Evolutionary conservation across 2,329 filamentous ascomycete species (phyloP).

Genomic region (Waltergamsia citrina): DNA sequence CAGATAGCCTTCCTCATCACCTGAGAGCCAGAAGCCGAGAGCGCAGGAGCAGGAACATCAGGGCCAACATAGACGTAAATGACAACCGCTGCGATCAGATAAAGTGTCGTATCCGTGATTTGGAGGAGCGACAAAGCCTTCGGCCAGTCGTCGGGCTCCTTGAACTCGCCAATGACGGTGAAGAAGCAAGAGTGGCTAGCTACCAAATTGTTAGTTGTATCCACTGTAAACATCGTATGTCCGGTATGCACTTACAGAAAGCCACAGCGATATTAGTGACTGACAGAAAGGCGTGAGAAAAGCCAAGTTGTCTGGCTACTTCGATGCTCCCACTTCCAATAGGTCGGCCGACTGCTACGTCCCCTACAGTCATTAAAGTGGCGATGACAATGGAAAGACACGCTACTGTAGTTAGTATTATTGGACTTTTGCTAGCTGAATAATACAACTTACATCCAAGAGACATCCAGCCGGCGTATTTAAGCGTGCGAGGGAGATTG

Average conservation of each 20-base stretch:
- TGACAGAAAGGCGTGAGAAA: constrained; percentile 44
- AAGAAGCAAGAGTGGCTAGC: constrained; percentile 35
- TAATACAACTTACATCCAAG: constrained; percentile 33
- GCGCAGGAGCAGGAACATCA: constrained; percentile 19
- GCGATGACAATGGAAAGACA: constrained; percentile 53
- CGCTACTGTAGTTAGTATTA: constrained; percentile 22
- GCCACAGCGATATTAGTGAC: constrained; percentile 59
- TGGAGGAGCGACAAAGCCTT: constrained; percentile 20
- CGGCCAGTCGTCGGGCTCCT: constrained; percentile 19
- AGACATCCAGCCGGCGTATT: constrained; percentile 52
- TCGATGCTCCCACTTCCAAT: constrained; percentile 23
- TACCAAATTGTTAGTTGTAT: constrained; percentile 5
- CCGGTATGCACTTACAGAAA: constrained; percentile 31
- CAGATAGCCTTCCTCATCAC: constrained; percentile 22
- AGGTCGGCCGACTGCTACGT: constrained; percentile 38
- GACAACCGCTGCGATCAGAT: constrained; percentile 19
- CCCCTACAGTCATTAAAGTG: constrained; percentile 54
- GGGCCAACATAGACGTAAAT: constrained; percentile 21
- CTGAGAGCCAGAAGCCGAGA: constrained; percentile 27
- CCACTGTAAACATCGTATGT: neutral
- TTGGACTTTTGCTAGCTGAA: neutral
- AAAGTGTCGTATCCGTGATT: constrained; percentile 19
- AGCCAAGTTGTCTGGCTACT: constrained; percentile 24
- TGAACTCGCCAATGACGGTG: constrained; percentile 22
- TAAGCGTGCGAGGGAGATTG: constrained; percentile 52